phyloP scores from a whole-genome alignment of 768 basidiomycete genomes.

The Fomitopsis pulvina region DNA sequence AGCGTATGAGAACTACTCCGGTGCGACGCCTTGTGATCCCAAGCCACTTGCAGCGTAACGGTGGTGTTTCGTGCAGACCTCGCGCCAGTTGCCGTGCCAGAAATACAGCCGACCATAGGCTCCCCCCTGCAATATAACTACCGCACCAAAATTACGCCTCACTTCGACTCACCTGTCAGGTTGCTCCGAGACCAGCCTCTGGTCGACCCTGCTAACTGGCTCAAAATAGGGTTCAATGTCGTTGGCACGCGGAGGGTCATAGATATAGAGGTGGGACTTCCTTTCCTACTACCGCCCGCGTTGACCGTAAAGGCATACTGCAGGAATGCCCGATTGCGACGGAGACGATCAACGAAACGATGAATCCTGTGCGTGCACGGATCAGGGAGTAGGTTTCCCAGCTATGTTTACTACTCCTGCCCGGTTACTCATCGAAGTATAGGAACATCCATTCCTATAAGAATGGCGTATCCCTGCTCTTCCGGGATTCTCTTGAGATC shows the following conservation, averaged over 20 bases:
- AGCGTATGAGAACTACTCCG: conserved; percentile 75
- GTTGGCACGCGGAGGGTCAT: conserved; percentile 67
- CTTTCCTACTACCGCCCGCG: background rate
- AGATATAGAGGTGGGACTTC: conserved; percentile 76
- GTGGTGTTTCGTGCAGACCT: conserved; percentile 36
- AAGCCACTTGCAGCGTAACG: background rate
- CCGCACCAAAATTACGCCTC: conserved; percentile 95
- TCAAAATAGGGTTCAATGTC: conserved; percentile 86
- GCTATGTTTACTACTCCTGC: background rate
- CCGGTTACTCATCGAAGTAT: background rate
- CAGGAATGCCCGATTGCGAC: conserved; percentile 94
- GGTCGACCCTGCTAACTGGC: conserved; percentile 48
- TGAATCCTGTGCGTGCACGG: conserved; percentile 52
- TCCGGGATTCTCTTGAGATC: conserved; percentile 72
- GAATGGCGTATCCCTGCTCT: conserved; percentile 82
- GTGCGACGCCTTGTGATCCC: conserved; percentile 27
- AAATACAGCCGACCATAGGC: conserved; percentile 66
- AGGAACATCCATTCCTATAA: conserved; percentile 81
- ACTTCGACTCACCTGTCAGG: conserved; percentile 77
- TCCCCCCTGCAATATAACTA: conserved; percentile 89
- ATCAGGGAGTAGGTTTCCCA: conserved; percentile 57
- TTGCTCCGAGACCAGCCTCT: conserved; percentile 10
- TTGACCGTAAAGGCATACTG: background rate
- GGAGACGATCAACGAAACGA: conserved; percentile 63
- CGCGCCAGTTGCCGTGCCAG: conserved; percentile 48